Conservation (phyloP, 2,329 filamentous ascomycete genomes). For the Phaeomoniella chlamydospora region DNA sequence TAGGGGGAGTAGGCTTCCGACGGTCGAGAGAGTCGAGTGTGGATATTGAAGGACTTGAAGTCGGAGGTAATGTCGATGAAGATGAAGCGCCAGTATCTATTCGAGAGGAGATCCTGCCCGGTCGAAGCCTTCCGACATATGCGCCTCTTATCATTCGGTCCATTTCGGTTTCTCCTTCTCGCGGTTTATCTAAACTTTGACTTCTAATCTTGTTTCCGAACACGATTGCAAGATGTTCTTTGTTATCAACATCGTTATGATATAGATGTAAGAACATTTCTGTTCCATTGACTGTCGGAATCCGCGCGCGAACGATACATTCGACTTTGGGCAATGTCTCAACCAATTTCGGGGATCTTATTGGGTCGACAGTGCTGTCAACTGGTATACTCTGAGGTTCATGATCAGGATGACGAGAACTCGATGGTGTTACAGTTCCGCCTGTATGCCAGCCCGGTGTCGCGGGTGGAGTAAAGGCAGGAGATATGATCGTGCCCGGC, state of each 20-base stretch:
- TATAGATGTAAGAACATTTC: conserved; percentile 98
- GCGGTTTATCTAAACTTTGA: conserved; percentile 39
- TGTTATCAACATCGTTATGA: conserved; percentile 80
- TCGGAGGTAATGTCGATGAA: conserved; percentile 3
- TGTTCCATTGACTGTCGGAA: conserved; percentile 78
- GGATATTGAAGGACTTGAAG: conserved; percentile 1
- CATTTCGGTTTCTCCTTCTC: conserved; percentile 33
- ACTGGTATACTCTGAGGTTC: conserved; percentile 28
- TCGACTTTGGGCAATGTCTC: conserved; percentile 69
- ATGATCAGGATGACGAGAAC: conserved; percentile 17
- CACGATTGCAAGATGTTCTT: conserved; percentile 94
- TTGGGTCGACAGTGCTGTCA: conserved; percentile 16
- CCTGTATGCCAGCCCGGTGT: conserved; percentile 18
- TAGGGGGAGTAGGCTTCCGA: conserved; percentile 1
- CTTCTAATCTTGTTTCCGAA: conserved; percentile 75
- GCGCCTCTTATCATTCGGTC: conserved; percentile 82
- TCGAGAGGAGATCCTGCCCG: conserved; percentile 65
- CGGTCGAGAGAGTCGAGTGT: not conserved
- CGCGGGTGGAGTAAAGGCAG: conserved; percentile 33
- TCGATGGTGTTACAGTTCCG: conserved; percentile 15
- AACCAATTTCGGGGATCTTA: conserved; percentile 56
- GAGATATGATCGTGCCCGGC: conserved; percentile 38
- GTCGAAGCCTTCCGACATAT: conserved; percentile 76
- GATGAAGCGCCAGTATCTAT: conserved; percentile 26
- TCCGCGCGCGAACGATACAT: conserved; percentile 86